Evolutionary conservation across 2,329 filamentous ascomycete genomes (phyloP).

Genomic region (Sporothrix curviconia): DNA sequence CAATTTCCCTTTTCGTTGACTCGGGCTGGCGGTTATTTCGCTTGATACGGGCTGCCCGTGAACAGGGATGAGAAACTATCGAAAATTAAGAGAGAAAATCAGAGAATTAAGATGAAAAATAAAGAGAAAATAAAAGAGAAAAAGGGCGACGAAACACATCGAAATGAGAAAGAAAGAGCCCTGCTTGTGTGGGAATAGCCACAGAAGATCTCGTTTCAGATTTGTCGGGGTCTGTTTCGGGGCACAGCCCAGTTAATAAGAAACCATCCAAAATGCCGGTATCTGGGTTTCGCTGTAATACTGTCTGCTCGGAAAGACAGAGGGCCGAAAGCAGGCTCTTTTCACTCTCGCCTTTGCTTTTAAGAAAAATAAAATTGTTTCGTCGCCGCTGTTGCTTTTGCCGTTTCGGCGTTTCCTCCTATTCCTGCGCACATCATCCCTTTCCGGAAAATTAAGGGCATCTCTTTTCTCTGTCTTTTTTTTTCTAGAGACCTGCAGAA

Average conservation of each 20-base stretch:
- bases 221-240: not conserved
- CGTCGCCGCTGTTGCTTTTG: not conserved
- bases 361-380: too few relatives aligned
- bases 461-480: too few relatives aligned
- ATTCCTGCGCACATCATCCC: not conserved
- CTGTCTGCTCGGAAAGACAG: not conserved
- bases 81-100: too few relatives aligned
- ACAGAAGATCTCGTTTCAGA: constrained; percentile 10
- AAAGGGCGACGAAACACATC: too few relatives aligned
- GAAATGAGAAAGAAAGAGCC: too few relatives aligned
- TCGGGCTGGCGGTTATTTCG: not conserved
- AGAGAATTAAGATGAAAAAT: not conserved
- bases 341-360: not conserved
- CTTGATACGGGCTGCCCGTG: not conserved
- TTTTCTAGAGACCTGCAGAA: constrained; percentile 12
- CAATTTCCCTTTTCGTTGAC: not conserved
- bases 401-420: not conserved
- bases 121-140: not conserved
- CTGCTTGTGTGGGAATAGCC: not conserved
- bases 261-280: not conserved
- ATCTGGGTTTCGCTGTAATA: not conserved
- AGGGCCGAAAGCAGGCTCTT: not conserved
- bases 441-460: constrained; percentile 1
- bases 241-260: not conserved
- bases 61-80: not conserved